These are phyloP conservation scores for Neohortaea acidophila DNA, from an alignment of 495 filamentous ascomycete species.

Conservation along the genomic window DNA sequence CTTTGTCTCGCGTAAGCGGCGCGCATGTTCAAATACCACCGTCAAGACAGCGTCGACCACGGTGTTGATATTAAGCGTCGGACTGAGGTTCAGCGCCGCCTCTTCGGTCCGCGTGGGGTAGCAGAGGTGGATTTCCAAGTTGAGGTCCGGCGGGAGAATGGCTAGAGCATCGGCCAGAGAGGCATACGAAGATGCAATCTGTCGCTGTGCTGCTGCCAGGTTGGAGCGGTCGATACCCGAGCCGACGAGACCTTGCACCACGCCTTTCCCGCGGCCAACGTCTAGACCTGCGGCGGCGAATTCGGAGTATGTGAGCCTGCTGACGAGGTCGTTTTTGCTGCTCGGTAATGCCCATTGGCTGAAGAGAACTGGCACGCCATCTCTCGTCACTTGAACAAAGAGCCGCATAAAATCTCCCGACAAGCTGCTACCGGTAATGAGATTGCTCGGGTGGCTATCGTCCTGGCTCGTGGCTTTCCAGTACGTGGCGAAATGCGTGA, in stretches of 20 bases:
- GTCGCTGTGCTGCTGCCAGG: constrained; percentile 48
- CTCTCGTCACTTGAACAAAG: constrained; percentile 77
- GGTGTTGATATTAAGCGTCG: constrained; percentile 66
- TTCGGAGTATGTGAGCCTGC: constrained; percentile 55
- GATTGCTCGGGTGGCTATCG: constrained; percentile 62
- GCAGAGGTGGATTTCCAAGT: constrained; percentile 74
- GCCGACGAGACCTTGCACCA: constrained; percentile 36
- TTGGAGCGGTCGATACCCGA: constrained; percentile 30
- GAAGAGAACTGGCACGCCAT: constrained; percentile 74
- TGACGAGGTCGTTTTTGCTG: constrained; percentile 54
- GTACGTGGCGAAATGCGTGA: constrained; percentile 95
- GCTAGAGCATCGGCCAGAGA: constrained; percentile 59
- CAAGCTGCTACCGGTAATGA: constrained; percentile 89
- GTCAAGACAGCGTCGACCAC: constrained; percentile 71
- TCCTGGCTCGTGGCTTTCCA: constrained; percentile 95
- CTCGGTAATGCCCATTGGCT: constrained; percentile 43
- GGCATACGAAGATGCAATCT: constrained; percentile 57
- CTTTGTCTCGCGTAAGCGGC: constrained; percentile 53
- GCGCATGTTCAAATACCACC: constrained; percentile 82
- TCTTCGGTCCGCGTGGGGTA: constrained; percentile 67
- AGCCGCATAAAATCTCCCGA: constrained; percentile 85
- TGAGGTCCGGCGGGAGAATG: constrained; percentile 56
- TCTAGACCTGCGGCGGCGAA: constrained; percentile 34
- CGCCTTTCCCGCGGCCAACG: constrained; percentile 13
- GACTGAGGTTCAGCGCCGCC: constrained; percentile 46